phyloP scores from a whole-genome alignment of 805 yeast species.

The Torulaspora indica region DNA sequence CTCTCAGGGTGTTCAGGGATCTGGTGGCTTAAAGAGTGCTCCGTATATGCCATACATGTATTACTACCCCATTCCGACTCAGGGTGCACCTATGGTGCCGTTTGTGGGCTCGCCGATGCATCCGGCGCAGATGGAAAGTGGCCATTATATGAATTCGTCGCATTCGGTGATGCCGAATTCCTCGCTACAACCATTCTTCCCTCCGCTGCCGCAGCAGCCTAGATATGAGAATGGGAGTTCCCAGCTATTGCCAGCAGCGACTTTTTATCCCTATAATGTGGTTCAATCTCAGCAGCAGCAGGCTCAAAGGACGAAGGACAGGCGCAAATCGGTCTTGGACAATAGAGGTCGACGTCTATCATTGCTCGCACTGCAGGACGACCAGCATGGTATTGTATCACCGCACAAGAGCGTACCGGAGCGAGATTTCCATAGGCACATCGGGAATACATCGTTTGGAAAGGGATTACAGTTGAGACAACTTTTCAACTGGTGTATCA shows the following conservation, averaged over 20 bases:
- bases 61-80: constrained; percentile 25
- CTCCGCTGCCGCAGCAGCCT: constrained; percentile 16
- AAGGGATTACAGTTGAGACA: constrained; percentile 31
- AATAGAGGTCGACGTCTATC: constrained; percentile 35
- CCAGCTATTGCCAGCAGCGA: constrained; percentile 30
- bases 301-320: constrained; percentile 17
- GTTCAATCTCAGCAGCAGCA: constrained; percentile 14
- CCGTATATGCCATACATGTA: constrained; percentile 27
- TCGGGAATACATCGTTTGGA: constrained; percentile 30
- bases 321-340: constrained; percentile 23
- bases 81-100: constrained; percentile 23
- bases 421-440: constrained; percentile 32
- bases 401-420: constrained; percentile 35
- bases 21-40: neutral
- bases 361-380: constrained; percentile 25
- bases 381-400: constrained; percentile 23
- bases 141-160: constrained; percentile 20
- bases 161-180: constrained; percentile 25
- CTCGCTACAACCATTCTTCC: constrained; percentile 30
- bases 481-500: constrained; percentile 34
- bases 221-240: constrained; percentile 8
- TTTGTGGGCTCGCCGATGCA: constrained; percentile 24
- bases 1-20: constrained; percentile 5
- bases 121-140: constrained; percentile 13
- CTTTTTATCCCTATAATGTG: constrained; percentile 22